These are phyloP conservation scores for Sclerotinia glacialis DNA, from an alignment of 2,329 filamentous ascomycete genomes.

Conservation along the genomic window DNA sequence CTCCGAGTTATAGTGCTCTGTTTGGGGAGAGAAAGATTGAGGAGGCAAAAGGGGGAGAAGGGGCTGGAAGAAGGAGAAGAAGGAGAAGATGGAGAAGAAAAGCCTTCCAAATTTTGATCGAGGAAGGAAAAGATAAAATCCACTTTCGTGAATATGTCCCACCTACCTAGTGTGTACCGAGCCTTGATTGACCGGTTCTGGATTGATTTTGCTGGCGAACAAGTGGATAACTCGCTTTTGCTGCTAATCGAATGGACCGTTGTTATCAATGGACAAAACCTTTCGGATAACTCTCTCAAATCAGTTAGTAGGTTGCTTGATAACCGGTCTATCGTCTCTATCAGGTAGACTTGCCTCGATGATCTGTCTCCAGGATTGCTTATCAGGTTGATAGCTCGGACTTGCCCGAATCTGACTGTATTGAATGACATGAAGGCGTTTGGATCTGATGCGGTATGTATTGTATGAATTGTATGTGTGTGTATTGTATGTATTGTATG, in stretches of 20 bases:
- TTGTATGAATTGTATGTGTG: too few relatives aligned
- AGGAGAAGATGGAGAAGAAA: neutral
- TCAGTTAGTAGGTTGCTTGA: constrained; percentile 1
- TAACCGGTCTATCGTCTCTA: neutral
- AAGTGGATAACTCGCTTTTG: neutral
- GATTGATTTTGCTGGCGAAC: constrained; percentile 1
- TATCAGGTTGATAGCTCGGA: constrained; percentile 7
- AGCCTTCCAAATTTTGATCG: neutral
- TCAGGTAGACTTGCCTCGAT: neutral
- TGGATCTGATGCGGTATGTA: too few relatives aligned
- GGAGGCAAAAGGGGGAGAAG: neutral
- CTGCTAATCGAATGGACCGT: neutral
- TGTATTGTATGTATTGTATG: too few relatives aligned
- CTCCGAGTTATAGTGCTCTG: neutral
- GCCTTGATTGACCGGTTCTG: neutral
- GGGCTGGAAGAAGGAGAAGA: neutral
- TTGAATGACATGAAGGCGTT: constrained; percentile 2
- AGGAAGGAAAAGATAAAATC: neutral
- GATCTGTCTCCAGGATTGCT: constrained; percentile 10
- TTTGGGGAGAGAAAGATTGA: neutral
- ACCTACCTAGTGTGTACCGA: neutral
- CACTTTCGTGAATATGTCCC: neutral
- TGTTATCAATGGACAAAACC: neutral
- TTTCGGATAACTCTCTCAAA: neutral
- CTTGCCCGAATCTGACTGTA: constrained; percentile 2